Percentiles rank a stretch among this genome's conserved stretches.
phyloP scores from a whole-genome alignment of 2,329 filamentous ascomycete species.

The Penicillium italicum region DNA sequence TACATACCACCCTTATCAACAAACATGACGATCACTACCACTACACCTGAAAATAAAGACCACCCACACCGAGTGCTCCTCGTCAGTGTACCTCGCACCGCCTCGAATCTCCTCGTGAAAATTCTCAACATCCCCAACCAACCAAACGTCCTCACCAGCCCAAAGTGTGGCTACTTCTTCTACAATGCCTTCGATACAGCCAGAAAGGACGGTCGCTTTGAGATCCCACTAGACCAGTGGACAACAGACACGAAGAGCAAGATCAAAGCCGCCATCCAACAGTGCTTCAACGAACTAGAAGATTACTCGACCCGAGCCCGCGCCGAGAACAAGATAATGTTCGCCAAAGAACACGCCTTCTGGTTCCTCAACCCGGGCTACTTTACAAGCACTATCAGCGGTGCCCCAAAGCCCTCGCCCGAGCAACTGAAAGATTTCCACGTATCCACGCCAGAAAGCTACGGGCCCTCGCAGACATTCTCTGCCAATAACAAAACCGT shows the following conservation, averaged over 20 bases:
- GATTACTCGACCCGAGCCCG: slow-evolving; percentile 19
- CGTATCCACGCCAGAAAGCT: slow-evolving; percentile 9
- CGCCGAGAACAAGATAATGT: slow-evolving; percentile 26
- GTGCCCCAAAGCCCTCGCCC: neutral
- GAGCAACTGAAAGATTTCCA: slow-evolving; percentile 10
- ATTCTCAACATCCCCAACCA: slow-evolving; percentile 14
- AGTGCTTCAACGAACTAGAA: slow-evolving; percentile 25
- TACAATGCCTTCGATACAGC: neutral
- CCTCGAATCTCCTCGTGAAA: slow-evolving; percentile 16
- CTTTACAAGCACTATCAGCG: slow-evolving; percentile 12
- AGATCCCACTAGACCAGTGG: slow-evolving; percentile 25
- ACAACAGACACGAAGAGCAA: slow-evolving; percentile 21
- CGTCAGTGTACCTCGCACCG: slow-evolving; percentile 13
- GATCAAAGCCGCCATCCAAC: slow-evolving; percentile 24
- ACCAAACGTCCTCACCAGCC: slow-evolving; percentile 7
- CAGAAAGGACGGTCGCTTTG: neutral
- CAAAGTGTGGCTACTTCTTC: slow-evolving; percentile 15
- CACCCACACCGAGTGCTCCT: slow-evolving; percentile 4
- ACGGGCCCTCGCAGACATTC: slow-evolving; percentile 18
- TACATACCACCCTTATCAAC: neutral
- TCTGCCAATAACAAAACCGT: slow-evolving; percentile 32
- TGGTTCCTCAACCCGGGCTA: slow-evolving; percentile 23
- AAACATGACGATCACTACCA: neutral
- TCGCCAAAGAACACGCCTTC: slow-evolving; percentile 37
- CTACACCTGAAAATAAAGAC: neutral